Percentiles rank a stretch among this genome's conserved stretches.
Conservation (phyloP, 1,284 basidiomycete genomes). For the Melampsora americana region DNA sequence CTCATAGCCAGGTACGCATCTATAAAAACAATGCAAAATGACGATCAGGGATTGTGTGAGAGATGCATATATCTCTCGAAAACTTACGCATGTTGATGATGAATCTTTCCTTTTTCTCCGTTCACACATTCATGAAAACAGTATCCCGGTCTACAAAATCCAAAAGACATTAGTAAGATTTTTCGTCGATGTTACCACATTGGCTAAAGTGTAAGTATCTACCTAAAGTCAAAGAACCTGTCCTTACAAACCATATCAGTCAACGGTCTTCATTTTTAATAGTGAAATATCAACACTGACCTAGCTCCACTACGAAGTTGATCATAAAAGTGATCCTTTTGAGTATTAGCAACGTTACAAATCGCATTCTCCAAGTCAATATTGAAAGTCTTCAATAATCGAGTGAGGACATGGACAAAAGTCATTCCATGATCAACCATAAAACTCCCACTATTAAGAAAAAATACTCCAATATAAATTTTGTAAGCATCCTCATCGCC, state of each 20-base stretch:
- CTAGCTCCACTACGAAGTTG: constrained; percentile 29
- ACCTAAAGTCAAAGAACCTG: constrained; percentile 42
- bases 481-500: too few species aligned
- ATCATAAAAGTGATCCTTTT: constrained; percentile 35
- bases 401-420: constrained; percentile 29
- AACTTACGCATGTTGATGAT: constrained; percentile 42
- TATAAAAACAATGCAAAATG: not conserved
- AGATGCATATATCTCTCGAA: not conserved
- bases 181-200: not conserved
- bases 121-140: constrained; percentile 39
- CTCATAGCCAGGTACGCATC: constrained; percentile 28
- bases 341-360: constrained; percentile 39
- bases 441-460: constrained; percentile 12
- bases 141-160: constrained; percentile 28
- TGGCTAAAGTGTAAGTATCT: not conserved
- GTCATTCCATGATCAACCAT: constrained; percentile 28
- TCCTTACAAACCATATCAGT: not conserved
- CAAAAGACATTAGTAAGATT: not conserved
- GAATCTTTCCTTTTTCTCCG: constrained; percentile 18
- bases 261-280: not conserved
- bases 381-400: constrained; percentile 24
- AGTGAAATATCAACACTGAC: not conserved
- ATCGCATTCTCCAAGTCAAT: constrained; percentile 28
- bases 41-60: not conserved
- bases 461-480: not conserved